Conservation (phyloP, 1,139 yeast genomes). For the Meyerozyma elateridarum region DNA sequence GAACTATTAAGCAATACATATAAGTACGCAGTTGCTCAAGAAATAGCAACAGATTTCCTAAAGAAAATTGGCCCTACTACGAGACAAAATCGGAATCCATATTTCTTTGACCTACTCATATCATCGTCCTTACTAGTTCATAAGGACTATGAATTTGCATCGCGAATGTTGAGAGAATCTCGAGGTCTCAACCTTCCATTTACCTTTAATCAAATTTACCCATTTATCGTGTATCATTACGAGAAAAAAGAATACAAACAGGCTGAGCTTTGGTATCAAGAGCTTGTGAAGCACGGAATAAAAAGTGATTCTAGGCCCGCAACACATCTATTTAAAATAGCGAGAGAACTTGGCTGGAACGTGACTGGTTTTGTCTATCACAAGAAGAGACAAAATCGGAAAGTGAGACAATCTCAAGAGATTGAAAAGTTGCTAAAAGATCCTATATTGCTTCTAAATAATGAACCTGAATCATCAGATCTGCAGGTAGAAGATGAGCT, state of each 20-base stretch:
- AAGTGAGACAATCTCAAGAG: conserved; percentile 20
- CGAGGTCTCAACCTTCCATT: conserved; percentile 27
- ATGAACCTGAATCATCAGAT: conserved; percentile 9
- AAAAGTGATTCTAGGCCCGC: conserved; percentile 24
- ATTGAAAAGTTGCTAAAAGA: conserved; percentile 19
- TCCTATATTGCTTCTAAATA: conserved; percentile 16
- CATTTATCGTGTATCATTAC: conserved; percentile 37
- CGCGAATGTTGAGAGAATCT: conserved; percentile 23
- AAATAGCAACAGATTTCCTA: conserved; percentile 22
- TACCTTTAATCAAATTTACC: conserved; percentile 38
- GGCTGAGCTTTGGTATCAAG: conserved; percentile 38
- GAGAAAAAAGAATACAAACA: conserved; percentile 23
- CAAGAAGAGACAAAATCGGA: conserved; percentile 21
- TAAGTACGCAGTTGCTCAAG: conserved; percentile 27
- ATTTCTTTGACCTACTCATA: conserved; percentile 29
- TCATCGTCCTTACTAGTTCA: conserved; percentile 25
- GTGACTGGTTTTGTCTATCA: conserved; percentile 31
- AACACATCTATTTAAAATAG: conserved; percentile 29
- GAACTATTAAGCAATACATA: conserved; percentile 15
- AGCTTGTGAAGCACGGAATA: conserved; percentile 31
- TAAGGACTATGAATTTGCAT: conserved; percentile 33
- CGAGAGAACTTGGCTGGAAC: conserved; percentile 34
- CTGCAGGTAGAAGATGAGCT: conserved; percentile 12
- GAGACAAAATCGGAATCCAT: conserved; percentile 16
- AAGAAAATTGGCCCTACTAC: conserved; percentile 12